Conservation (phyloP, 768 basidiomycete species). For the Leccinum olivaceopallidum region DNA sequence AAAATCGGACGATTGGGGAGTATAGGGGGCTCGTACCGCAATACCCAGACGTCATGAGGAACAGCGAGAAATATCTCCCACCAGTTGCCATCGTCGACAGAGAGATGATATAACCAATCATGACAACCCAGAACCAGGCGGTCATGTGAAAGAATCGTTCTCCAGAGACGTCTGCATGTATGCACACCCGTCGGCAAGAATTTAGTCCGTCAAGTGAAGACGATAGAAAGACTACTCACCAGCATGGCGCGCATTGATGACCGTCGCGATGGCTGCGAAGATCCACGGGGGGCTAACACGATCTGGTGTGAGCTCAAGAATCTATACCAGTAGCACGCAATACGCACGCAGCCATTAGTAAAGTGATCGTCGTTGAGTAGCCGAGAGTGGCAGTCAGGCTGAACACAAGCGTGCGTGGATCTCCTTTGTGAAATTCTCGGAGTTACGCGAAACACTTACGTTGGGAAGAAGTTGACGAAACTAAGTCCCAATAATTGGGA, state of each 20-base stretch:
- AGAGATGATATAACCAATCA: slow-evolving; percentile 60
- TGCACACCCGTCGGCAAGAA: background rate
- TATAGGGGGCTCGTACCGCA: slow-evolving; percentile 31
- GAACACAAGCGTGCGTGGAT: background rate
- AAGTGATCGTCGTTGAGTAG: slow-evolving; percentile 55
- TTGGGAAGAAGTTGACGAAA: slow-evolving; percentile 62
- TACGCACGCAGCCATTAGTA: slow-evolving; percentile 58
- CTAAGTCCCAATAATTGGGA: slow-evolving; percentile 55
- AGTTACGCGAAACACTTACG: slow-evolving; percentile 31
- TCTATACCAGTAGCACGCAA: slow-evolving; percentile 15
- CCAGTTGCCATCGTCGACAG: slow-evolving; percentile 49
- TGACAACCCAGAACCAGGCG: slow-evolving; percentile 57
- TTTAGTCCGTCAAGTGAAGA: background rate
- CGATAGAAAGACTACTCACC: slow-evolving; percentile 25
- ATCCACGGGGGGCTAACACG: slow-evolving; percentile 60
- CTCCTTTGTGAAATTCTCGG: background rate
- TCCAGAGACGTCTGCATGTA: slow-evolving; percentile 49
- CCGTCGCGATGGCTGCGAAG: slow-evolving; percentile 49
- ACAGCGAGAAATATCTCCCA: slow-evolving; percentile 60
- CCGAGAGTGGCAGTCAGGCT: slow-evolving; percentile 63
- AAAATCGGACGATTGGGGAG: background rate
- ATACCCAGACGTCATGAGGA: slow-evolving; percentile 62
- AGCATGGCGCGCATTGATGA: slow-evolving; percentile 57
- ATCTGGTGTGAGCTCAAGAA: background rate
- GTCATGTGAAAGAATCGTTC: slow-evolving; percentile 66